These are phyloP conservation scores for Globisporangium echinulatum DNA, from an alignment of 352 stramenopile genomes.

Conservation along the genomic window DNA sequence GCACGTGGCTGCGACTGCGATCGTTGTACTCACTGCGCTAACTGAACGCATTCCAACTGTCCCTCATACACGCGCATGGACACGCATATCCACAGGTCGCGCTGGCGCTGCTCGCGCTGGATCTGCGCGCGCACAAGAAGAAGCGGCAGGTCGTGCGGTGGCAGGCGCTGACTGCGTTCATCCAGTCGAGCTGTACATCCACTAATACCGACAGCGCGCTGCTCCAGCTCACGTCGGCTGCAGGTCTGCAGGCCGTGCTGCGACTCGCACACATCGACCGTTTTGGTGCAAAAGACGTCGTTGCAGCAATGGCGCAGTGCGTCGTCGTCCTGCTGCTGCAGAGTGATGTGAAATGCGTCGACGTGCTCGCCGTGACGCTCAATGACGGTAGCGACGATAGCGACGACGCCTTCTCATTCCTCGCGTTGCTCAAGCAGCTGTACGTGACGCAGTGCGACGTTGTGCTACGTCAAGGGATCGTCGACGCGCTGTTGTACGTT, in stretches of 20 bases:
- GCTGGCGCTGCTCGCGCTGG: slow-evolving; percentile 1
- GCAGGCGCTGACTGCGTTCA: slow-evolving; percentile 13
- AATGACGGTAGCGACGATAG: slow-evolving; percentile 1
- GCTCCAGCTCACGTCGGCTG: neutral
- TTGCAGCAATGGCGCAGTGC: slow-evolving; percentile 34
- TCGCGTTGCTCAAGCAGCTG: slow-evolving; percentile 67
- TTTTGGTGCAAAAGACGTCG: slow-evolving; percentile 24
- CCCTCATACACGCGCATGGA: neutral
- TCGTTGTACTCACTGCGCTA: neutral
- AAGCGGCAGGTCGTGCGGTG: slow-evolving; percentile 11
- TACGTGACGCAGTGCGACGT: slow-evolving; percentile 50
- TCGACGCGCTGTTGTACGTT: slow-evolving; percentile 20
- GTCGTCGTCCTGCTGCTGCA: slow-evolving; percentile 17
- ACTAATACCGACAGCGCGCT: neutral
- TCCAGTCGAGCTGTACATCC: neutral
- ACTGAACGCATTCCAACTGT: neutral
- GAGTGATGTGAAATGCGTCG: neutral
- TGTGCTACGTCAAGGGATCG: slow-evolving; percentile 23
- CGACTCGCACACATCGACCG: slow-evolving; percentile 23
- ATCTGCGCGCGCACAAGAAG: slow-evolving; percentile 10
- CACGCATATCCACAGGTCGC: neutral
- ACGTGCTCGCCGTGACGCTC: slow-evolving; percentile 3
- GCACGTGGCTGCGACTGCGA: neutral
- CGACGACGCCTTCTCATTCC: slow-evolving; percentile 11
- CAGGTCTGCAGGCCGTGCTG: slow-evolving; percentile 17